A percentile compares a stretch with the other conserved stretches of the same genome.
These are phyloP conservation scores for Dendrobium huoshanense DNA, from an alignment of 106 monocot genomes.

Conservation along the genomic window DNA sequence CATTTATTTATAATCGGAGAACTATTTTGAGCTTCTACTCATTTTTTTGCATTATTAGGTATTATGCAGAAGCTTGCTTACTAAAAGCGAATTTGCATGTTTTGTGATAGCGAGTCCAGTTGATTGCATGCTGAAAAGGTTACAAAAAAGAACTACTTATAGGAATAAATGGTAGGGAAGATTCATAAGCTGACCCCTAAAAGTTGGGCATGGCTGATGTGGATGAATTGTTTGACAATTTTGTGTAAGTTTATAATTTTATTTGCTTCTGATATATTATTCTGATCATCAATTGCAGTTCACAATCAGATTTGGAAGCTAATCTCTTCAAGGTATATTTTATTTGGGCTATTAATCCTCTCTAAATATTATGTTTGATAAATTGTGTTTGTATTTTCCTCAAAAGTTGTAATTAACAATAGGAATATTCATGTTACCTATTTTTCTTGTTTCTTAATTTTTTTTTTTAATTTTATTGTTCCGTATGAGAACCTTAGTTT, in stretches of 20 bases:
- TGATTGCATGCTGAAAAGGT: neutral
- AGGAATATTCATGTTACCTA: neutral
- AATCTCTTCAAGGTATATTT: conserved; percentile 95
- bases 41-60: neutral
- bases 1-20: too few species aligned
- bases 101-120: neutral
- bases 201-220: neutral
- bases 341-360: neutral
- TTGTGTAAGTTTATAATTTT: neutral
- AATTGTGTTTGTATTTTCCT: neutral
- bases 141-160: neutral
- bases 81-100: neutral
- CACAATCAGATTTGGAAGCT: conserved; percentile 92
- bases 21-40: too few species aligned
- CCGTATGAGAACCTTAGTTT: neutral
- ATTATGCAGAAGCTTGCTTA: neutral
- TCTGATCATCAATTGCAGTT: conserved; percentile 46
- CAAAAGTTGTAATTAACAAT: neutral
- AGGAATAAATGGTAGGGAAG: neutral
- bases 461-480: neutral
- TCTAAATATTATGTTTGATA: neutral
- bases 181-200: neutral
- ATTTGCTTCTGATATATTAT: conserved; percentile 3
- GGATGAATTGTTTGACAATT: neutral
- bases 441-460: neutral